Base-by-base conservation (phyloP, 768 basidiomycete species). In the Termitomyces titanicus region DNA sequence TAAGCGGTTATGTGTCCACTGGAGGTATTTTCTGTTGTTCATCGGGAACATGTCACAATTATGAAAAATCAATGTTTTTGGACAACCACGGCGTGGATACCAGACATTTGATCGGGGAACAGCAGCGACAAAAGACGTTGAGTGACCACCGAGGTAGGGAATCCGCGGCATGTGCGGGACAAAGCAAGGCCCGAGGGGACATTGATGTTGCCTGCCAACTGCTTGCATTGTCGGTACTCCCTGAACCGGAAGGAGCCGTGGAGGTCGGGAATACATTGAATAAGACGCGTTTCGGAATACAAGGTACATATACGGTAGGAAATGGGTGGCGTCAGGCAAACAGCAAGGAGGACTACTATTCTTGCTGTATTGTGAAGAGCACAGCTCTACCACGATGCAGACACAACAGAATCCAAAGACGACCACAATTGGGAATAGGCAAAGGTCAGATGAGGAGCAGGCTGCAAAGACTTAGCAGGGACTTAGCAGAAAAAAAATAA, bases 221-320 rank as follows among this genome's bases (percentile, higher is more conserved):
- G 25, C n/a, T 49, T 47, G 50, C 53, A 40, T 53, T 52, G 53
- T 54, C 49, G 35, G 42, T 46, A 35, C 38, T 47, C 44, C 54
- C 49, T 24, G 48, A 54, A 51, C 47, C 47, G 53, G 56, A 52
- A 55, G 24, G 35, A 25, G 46, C 60, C 56, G 60, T 53, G 38
- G 22, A 50, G 48, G 43, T 56, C 55, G 51, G 55, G 24, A 46
- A 24, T 43, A 34, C 27, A n/a, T 35, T 3, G n/a, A 50, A n/a
- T 53, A 38, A 47, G 49, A 54, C 51, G 48, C 49, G 58, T 59
- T 59, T 59, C 58, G 51, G 48, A 59, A 49, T 57, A 53, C 54
- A 54, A 24, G 17, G 50, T 37, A 54, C 37, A 38, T 54, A 49
- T 52, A 51, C 49, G 25, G 20, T 25, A 46, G 39, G 5, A 20